phyloP scores from a whole-genome alignment of 306 rosid genomes.

The Castanea mollissima region DNA sequence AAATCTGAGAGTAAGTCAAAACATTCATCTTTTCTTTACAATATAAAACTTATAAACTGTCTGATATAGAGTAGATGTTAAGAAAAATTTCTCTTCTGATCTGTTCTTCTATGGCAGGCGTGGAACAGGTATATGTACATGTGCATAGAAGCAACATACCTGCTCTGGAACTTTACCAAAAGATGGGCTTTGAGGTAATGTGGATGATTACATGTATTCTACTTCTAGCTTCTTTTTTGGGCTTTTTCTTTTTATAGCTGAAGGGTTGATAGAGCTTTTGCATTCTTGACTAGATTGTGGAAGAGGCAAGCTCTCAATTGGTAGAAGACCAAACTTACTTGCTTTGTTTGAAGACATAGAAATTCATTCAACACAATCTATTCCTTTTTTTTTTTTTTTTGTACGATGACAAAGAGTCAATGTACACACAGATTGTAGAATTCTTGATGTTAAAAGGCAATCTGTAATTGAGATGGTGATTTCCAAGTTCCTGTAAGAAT shows the following conservation, averaged over 20 bases:
- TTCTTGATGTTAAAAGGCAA: neutral
- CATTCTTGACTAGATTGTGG: conserved; percentile 52
- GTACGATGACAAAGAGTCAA: neutral
- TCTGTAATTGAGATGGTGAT: neutral
- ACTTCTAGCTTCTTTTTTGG: neutral
- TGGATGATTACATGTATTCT: conserved; percentile 1
- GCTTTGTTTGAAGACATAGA: conserved; percentile 49
- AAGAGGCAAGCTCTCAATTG: conserved; percentile 51
- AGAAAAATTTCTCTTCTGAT: conserved; percentile 10
- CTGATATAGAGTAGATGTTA: neutral
- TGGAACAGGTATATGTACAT: conserved; percentile 69
- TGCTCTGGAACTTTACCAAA: conserved; percentile 62
- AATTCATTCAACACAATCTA: neutral
- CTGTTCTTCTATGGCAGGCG: conserved; percentile 42
- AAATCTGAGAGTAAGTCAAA: conserved; percentile 54
- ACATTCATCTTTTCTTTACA: neutral
- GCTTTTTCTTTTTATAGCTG: neutral
- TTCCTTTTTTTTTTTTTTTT: too few relatives aligned
- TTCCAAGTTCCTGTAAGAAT: neutral
- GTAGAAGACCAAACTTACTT: conserved; percentile 54
- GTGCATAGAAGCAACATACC: conserved; percentile 57
- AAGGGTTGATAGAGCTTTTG: conserved; percentile 26
- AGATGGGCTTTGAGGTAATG: conserved; percentile 82
- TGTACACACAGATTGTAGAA: neutral
- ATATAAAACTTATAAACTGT: neutral